Base-by-base conservation (phyloP, 306 rosid genomes). In the Cicer cuneatum region DNA sequence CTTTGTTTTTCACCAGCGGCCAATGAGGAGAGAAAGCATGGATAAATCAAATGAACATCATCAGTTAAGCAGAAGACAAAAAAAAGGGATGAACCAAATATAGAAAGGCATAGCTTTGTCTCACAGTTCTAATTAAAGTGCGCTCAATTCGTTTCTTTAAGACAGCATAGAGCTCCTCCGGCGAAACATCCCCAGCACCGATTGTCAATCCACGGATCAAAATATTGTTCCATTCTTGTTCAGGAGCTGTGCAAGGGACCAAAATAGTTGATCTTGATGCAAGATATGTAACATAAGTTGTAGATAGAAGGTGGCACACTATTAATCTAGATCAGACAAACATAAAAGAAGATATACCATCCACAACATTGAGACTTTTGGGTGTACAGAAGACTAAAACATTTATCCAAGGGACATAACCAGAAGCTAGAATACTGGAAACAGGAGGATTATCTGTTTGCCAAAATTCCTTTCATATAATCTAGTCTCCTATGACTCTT, bases 61-160 rank as follows among this genome's bases (percentile, higher is more conserved):
- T 68, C 66, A 74, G 57, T 75, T 18, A 15, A 71, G 43, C 15
- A 72, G 57, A 81, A 42, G 72, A 16, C 37, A 38, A 1, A 56
- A 16, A 73, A 73, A 11, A 58, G 12, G 58, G 7, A 56, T 63
- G 37, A 43, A 69, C 15, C 24, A 52, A 70, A 47, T 48, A 45
- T 4, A 45, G 6, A 54, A 37, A 61, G 43, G 57, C 46, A 47
- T 62, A 53, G 74, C 7, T 33, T 52, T 75, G 72, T 76, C 97
- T 88, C 83, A 91, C 98, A 1, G 96, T 93, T 89, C 97, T 82
- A 52, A 93, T 93, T 78, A 93, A 84, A 84, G 86, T 86, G 75
- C 97, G 92, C 81, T 91, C 97, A 66, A 79, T 82, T 80, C 97
- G 88, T 86, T 93, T 93, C 84, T 87, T 91, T n/a, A 87, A n/a